Evolutionary conservation across 225 moss, liverwort and hornwort genomes (phyloP), one percentile per base, ranked within the genome.

Genomic region (Marchantia paleacea): DNA sequence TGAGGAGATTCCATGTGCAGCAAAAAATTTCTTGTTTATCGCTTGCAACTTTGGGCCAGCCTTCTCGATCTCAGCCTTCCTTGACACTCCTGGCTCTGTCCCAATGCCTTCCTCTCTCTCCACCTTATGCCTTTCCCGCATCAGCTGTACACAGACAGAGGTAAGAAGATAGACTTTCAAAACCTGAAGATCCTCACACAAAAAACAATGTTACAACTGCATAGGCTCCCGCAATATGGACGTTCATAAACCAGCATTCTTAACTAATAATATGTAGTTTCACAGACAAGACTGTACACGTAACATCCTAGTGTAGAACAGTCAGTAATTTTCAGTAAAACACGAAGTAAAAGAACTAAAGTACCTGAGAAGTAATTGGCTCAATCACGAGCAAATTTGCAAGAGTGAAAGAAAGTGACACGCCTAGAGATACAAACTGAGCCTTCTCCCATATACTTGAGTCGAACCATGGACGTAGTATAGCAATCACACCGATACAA

Each of bases 101-200:
- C 91, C 92, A 29, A 92, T 84, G 28, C 88, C 87, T 64, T 89
- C 85, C 15, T 91, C 90, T 80, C 79, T 93, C 80, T 97, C 96
- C 60, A 91, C 89, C 80, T 84, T 97, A 72, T 97, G 93, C 78
- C 92, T 97, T 81, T 94, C 81, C 53, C 78, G 92, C 94, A 97
- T 94, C 53, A 94, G 78, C 94, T 97, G 89, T 47, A 26, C 54
- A 68, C n/a, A 72, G 39, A 7, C 52, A 72, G 65, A 79, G 49
- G 22, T n/a, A 26, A 74, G 52, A 55, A 31, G 48, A 66, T 13
- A 0, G 39, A 67, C 12, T 67, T 67, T 8, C 28, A 14, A 10
- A 65, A n/a, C 25, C 65, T 28, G 12, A 26, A 67, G 9, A 67
- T 28, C 11, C 28, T 67, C 28, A 67, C 29, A 67, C 39, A 39